Evolutionary conservation across 2,329 filamentous ascomycete genomes (phyloP).

Genomic region (Hymenoscyphus repandus): DNA sequence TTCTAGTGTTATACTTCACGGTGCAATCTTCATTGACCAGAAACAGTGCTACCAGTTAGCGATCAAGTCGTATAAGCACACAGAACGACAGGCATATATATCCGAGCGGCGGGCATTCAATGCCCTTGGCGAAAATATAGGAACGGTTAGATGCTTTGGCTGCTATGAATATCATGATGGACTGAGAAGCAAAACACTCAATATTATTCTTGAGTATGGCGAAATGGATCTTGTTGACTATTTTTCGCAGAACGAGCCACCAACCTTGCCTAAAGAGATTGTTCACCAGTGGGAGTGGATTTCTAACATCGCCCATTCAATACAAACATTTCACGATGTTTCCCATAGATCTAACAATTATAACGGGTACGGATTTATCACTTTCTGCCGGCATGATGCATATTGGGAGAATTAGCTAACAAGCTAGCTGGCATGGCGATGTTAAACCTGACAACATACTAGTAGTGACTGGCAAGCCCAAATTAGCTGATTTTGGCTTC

Average conservation of each 20-base stretch:
- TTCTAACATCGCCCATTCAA: slow-evolving; percentile 29
- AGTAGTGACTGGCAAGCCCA: slow-evolving; percentile 30
- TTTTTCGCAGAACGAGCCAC: slow-evolving; percentile 27
- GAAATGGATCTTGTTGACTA: slow-evolving; percentile 31
- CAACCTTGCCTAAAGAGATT: slow-evolving; percentile 26
- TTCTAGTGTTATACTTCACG: no score
- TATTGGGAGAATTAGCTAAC: background rate
- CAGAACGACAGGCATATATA: no score
- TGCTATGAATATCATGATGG: no score
- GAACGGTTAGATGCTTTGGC: no score
- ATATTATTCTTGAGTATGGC: slow-evolving; percentile 34
- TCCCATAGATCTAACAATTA: slow-evolving; percentile 7
- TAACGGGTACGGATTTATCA: background rate
- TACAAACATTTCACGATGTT: slow-evolving; percentile 27
- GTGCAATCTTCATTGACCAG: no score
- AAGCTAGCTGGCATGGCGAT: slow-evolving; percentile 36
- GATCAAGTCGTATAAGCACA: no score
- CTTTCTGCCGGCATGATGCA: background rate
- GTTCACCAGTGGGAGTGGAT: slow-evolving; percentile 30
- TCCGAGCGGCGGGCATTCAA: no score
- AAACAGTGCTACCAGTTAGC: no score
- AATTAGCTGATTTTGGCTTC: slow-evolving; percentile 36
- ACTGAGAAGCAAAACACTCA: no score
- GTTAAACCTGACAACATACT: slow-evolving; percentile 35
- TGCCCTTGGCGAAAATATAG: no score